A percentile compares a stretch with the other conserved stretches of the same genome.
Evolutionary conservation across 179 eudicot species (phyloP).

Genomic region (Corrigiola litoralis): DNA sequence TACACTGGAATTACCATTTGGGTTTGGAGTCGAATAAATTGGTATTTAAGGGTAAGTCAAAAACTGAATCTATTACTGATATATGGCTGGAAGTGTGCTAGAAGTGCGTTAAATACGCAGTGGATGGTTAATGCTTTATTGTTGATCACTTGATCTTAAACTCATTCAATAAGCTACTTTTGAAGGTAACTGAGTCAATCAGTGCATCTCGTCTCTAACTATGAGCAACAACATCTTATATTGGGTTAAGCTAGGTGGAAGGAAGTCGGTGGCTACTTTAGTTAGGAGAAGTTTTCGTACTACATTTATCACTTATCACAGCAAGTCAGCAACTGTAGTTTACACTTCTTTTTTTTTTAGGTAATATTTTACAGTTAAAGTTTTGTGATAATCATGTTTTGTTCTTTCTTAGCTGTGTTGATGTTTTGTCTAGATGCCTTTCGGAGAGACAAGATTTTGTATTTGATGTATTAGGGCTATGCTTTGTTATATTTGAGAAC

Average conservation of each 20-base stretch:
- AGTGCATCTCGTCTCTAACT: neutral
- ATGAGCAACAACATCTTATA: neutral
- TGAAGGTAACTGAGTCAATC: conserved; percentile 6
- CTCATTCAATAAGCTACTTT: no score
- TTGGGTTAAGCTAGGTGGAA: neutral
- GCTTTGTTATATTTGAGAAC: neutral
- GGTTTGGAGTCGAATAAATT: neutral
- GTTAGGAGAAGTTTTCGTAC: neutral
- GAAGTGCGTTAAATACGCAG: no score
- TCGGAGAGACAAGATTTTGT: neutral
- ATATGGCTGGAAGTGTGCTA: no score
- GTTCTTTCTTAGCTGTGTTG: neutral
- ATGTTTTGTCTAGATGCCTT: neutral
- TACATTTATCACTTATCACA: neutral
- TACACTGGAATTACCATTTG: no score
- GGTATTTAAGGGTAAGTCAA: neutral
- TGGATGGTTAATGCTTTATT: no score
- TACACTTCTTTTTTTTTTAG: no score
- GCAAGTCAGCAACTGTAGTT: neutral
- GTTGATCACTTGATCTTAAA: neutral
- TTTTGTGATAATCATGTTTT: no score
- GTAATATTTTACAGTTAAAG: no score
- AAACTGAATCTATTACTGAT: no score
- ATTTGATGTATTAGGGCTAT: neutral
- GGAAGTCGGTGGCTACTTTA: neutral